phyloP scores from a whole-genome alignment of 2,329 filamentous ascomycete species.

The Ophiostoma tasmaniense region DNA sequence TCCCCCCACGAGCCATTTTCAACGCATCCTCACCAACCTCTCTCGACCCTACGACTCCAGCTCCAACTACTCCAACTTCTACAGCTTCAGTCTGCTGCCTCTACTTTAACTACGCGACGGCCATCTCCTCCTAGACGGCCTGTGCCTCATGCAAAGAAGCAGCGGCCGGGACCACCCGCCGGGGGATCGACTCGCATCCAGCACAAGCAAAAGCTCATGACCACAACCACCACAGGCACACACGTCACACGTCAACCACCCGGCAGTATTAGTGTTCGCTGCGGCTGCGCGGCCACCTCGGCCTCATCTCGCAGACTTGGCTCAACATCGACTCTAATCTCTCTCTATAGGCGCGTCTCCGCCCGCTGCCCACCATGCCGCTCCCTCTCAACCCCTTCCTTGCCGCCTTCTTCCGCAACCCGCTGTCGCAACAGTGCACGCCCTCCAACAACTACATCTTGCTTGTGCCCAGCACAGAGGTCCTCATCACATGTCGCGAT shows the following conservation, averaged over 20 bases:
- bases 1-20: neutral
- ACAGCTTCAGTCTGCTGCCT: neutral
- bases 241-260: neutral
- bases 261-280: neutral
- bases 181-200: constrained; percentile 8
- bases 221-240: neutral
- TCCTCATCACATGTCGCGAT: constrained; percentile 80
- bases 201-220: neutral
- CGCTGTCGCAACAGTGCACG: constrained; percentile 81
- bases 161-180: constrained; percentile 14
- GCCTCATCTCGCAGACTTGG: neutral
- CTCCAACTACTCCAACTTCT: neutral
- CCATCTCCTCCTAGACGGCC: neutral
- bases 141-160: constrained; percentile 14
- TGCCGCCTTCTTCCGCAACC: constrained; percentile 96
- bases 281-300: neutral
- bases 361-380: constrained; percentile 17
- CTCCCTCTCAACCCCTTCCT: constrained; percentile 91
- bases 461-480: constrained; percentile 87
- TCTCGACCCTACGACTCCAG: neutral
- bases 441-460: constrained; percentile 88
- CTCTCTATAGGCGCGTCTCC: neutral
- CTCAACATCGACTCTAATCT: no score
- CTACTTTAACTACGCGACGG: neutral
- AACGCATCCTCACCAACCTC: neutral